A percentile compares a stretch with the other conserved stretches of the same genome.
Conservation (phyloP, 2,329 filamentous ascomycete genomes). For the Didymella glomerata region DNA sequence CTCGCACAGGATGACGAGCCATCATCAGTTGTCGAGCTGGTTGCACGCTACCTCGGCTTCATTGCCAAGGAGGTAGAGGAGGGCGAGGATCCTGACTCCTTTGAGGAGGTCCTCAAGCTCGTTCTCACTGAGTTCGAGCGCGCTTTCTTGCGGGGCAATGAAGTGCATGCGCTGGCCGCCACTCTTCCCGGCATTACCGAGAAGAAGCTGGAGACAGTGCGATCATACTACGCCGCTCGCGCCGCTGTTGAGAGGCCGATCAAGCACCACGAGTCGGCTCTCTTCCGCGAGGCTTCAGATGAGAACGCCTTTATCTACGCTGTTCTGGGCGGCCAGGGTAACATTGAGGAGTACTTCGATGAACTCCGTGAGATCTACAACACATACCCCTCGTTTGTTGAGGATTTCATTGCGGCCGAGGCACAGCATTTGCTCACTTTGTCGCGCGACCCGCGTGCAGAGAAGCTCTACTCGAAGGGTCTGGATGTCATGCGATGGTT, state of each 20-base stretch:
- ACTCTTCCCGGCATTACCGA: constrained; percentile 86
- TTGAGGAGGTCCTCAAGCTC: constrained; percentile 90
- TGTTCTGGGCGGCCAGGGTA: constrained; percentile 96
- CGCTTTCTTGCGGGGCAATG: constrained; percentile 91
- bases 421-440: constrained; percentile 88
- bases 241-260: constrained; percentile 84
- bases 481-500: constrained; percentile 95
- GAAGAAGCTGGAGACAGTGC: constrained; percentile 91
- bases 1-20: constrained; percentile 98
- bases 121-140: constrained; percentile 96
- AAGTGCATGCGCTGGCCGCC: constrained; percentile 90
- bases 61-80: constrained; percentile 89
- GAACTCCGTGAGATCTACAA: constrained; percentile 90
- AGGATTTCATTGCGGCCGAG: constrained; percentile 80
- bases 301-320: constrained; percentile 86
- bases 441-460: constrained; percentile 81
- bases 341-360: constrained; percentile 99
- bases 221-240: constrained; percentile 90
- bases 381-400: constrained; percentile 90
- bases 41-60: constrained; percentile 92
- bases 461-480: constrained; percentile 98
- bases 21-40: constrained; percentile 91
- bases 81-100: constrained; percentile 90
- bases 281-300: constrained; percentile 87
- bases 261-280: constrained; percentile 90